Percentiles rank a stretch among this genome's conserved stretches.
These are phyloP conservation scores for Nepenthes mirabilis DNA, from an alignment of 148 eudicot genomes.

Conservation along the genomic window DNA sequence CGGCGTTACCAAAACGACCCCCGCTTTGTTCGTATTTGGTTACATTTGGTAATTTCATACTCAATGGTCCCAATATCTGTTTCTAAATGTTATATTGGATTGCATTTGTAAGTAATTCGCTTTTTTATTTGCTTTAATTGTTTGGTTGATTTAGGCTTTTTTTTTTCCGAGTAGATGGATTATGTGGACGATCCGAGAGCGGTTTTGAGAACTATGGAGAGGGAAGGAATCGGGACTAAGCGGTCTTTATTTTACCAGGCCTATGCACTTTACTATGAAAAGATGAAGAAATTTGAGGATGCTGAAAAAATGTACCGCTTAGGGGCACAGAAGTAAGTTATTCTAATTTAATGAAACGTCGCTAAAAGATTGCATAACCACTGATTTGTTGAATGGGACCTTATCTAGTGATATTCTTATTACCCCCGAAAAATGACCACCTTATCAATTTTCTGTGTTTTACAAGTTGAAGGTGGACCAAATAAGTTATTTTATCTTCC, in stretches of 20 bases:
- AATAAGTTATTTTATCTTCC: too few relatives aligned
- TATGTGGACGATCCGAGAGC: slow-evolving; percentile 86
- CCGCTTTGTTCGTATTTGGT: slow-evolving; percentile 81
- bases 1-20: slow-evolving; percentile 61
- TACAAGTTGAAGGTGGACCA: too few relatives aligned
- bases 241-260: slow-evolving; percentile 74
- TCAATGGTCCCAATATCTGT: too few relatives aligned
- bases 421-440: too few relatives aligned
- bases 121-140: neutral
- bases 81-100: neutral
- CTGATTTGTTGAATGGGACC: neutral
- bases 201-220: slow-evolving; percentile 57
- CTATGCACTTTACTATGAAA: slow-evolving; percentile 86
- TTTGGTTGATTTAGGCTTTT: slow-evolving; percentile 10
- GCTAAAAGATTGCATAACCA: neutral
- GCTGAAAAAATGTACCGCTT: slow-evolving; percentile 75
- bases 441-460: too few relatives aligned
- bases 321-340: slow-evolving; percentile 80
- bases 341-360: neutral
- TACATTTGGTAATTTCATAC: slow-evolving; percentile 47
- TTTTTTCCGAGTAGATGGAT: slow-evolving; percentile 56
- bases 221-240: slow-evolving; percentile 49
- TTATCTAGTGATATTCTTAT: too few relatives aligned
- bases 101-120: neutral
- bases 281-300: slow-evolving; percentile 70